Evolutionary conservation across 2,329 filamentous ascomycete species (phyloP).

Genomic region (Alternaria rosae): DNA sequence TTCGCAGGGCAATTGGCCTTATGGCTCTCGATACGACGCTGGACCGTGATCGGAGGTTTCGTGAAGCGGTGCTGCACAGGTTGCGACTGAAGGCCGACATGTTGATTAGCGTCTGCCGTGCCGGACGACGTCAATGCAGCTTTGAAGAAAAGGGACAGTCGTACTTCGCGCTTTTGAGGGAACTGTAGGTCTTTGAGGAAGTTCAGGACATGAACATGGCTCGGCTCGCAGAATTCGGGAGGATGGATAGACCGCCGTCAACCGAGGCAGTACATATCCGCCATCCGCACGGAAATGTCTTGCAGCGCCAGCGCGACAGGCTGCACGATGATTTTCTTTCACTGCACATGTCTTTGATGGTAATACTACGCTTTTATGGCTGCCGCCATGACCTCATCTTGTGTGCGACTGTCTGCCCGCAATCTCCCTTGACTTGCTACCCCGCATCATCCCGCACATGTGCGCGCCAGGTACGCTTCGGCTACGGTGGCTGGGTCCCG

Average conservation of each 20-base stretch:
- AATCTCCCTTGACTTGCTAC: conserved; percentile 11
- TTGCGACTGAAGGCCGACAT: conserved; percentile 55
- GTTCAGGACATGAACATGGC: conserved; percentile 28
- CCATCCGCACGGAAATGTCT: background rate
- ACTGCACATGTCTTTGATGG: background rate
- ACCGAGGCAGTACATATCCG: conserved; percentile 36
- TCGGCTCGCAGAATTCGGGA: conserved; percentile 38
- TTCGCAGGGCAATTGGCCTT: conserved; percentile 47
- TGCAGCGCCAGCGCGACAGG: background rate
- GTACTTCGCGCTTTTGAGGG: conserved; percentile 42
- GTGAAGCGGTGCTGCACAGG: conserved; percentile 50
- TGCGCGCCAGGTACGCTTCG: conserved; percentile 8
- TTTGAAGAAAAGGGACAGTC: conserved; percentile 39
- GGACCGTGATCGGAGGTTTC: conserved; percentile 47
- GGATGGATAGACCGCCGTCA: conserved; percentile 37
- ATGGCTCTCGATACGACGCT: conserved; percentile 44
- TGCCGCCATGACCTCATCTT: background rate
- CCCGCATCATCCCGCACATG: conserved; percentile 14
- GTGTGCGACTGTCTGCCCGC: background rate
- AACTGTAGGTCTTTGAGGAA: conserved; percentile 28
- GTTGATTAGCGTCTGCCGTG: conserved; percentile 48
- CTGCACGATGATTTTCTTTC: background rate
- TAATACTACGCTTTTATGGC: background rate
- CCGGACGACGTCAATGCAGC: conserved; percentile 42
- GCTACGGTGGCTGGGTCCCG: conserved; percentile 8